Evolutionary conservation across 805 yeast genomes (phyloP).

Genomic region (Yamadazyma endophytica): DNA sequence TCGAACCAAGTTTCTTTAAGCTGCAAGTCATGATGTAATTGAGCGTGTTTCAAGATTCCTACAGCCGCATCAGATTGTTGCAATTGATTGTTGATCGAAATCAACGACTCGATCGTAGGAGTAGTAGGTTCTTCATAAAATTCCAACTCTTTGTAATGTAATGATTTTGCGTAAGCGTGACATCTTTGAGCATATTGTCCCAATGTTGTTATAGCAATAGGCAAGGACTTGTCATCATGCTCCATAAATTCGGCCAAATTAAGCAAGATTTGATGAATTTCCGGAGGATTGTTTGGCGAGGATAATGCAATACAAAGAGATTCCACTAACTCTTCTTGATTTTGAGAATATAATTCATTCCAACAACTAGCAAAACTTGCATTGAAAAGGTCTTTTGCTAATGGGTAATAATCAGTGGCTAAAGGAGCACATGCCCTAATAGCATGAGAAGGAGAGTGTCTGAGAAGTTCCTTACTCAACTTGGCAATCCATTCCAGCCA

Average conservation of each 20-base stretch:
- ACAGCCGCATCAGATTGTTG: conserved; percentile 98
- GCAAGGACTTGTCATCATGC: conserved; percentile 92
- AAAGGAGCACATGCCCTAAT: conserved; percentile 87
- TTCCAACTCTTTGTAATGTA: conserved; percentile 93
- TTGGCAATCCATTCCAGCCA: conserved; percentile 98
- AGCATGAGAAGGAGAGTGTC: conserved; percentile 93
- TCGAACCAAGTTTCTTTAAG: conserved; percentile 98
- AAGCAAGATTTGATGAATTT: conserved; percentile 83
- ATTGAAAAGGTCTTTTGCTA: conserved; percentile 88
- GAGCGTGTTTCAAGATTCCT: conserved; percentile 93
- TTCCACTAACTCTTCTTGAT: conserved; percentile 85
- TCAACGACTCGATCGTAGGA: conserved; percentile 86
- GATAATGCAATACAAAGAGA: conserved; percentile 83
- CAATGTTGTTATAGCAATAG: conserved; percentile 82
- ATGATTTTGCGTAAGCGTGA: conserved; percentile 96
- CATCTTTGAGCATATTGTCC: conserved; percentile 93
- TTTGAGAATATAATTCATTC: conserved; percentile 84
- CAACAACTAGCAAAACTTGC: conserved; percentile 95
- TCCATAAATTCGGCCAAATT: conserved; percentile 96
- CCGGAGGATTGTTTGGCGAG: conserved; percentile 92
- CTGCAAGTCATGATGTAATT: conserved; percentile 83
- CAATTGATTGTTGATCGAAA: conserved; percentile 86
- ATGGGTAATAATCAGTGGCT: conserved; percentile 81
- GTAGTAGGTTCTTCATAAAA: conserved; percentile 91
- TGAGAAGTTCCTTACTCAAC: conserved; percentile 76